A percentile compares a stretch with the other conserved stretches of the same genome.
These are phyloP conservation scores for Aspergillus steynii DNA, from an alignment of 495 filamentous ascomycete species.

Conservation along the genomic window DNA sequence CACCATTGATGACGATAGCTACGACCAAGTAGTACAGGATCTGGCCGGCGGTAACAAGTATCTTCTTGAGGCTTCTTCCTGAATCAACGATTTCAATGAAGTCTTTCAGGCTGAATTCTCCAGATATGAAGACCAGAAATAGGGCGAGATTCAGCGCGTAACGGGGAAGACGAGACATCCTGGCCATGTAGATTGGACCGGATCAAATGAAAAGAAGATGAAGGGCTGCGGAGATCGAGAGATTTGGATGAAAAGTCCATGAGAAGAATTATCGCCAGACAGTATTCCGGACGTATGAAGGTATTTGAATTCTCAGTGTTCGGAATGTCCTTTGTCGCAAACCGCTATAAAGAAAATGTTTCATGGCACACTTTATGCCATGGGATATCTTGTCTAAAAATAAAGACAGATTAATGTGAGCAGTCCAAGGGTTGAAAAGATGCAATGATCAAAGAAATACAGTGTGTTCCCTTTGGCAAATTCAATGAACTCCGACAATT, in stretches of 20 bases:
- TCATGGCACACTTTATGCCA: neutral
- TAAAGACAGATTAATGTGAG: neutral
- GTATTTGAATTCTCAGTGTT: too few species aligned
- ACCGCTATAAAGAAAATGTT: neutral
- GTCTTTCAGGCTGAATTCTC: neutral
- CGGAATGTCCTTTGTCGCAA: neutral
- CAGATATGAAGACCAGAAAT: neutral
- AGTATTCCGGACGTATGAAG: too few species aligned
- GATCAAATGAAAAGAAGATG: too few species aligned
- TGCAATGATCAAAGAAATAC: too few species aligned
- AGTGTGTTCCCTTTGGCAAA: too few species aligned
- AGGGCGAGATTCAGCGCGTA: neutral
- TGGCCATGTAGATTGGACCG: neutral
- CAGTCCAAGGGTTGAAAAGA: too few species aligned
- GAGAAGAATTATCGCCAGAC: too few species aligned
- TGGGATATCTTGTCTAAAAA: neutral
- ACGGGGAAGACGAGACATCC: neutral
- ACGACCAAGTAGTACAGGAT: neutral
- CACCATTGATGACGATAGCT: neutral
- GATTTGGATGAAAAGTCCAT: too few species aligned
- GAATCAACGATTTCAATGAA: neutral
- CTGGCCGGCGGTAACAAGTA: neutral
- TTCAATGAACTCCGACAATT: too few species aligned
- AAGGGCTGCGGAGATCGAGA: too few species aligned
- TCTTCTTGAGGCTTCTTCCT: neutral